Percentiles rank a stretch among this genome's conserved stretches.
Evolutionary conservation across 1,139 yeast species (phyloP).

Genomic region (Yamadazyma atmosphaerica): DNA sequence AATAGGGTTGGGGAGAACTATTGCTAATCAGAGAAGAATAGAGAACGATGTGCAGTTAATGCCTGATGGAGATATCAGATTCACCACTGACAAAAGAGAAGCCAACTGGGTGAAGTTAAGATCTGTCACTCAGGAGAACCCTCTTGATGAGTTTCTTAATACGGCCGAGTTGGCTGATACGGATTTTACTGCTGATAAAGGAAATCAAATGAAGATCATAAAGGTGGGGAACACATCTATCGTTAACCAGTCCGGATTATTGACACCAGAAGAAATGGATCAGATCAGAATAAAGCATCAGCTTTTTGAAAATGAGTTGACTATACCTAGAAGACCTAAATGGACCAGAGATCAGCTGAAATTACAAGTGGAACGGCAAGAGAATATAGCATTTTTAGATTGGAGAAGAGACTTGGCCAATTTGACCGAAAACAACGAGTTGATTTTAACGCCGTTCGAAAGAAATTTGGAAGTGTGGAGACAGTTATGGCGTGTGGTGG

Average conservation of each 20-base stretch:
- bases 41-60: constrained; percentile 70
- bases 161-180: constrained; percentile 96
- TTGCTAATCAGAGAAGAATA: constrained; percentile 69
- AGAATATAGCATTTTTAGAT: constrained; percentile 84
- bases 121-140: constrained; percentile 92
- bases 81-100: constrained; percentile 79
- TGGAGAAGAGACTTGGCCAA: constrained; percentile 92
- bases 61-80: constrained; percentile 86
- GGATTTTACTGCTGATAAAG: constrained; percentile 91
- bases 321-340: constrained; percentile 91
- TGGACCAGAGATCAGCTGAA: constrained; percentile 79
- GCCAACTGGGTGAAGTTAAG: constrained; percentile 88
- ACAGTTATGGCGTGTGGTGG: constrained; percentile 98
- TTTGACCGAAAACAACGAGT: constrained; percentile 78
- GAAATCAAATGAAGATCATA: constrained; percentile 81
- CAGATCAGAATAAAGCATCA: constrained; percentile 66
- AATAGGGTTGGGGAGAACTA: constrained; percentile 83
- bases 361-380: constrained; percentile 79
- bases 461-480: constrained; percentile 98
- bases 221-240: constrained; percentile 64
- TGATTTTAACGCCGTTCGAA: constrained; percentile 93
- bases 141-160: constrained; percentile 89
- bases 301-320: constrained; percentile 74
- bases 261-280: constrained; percentile 68
- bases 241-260: constrained; percentile 47